Evolutionary conservation across 495 filamentous ascomycete genomes (phyloP).

Genomic region (Letharia lupina): DNA sequence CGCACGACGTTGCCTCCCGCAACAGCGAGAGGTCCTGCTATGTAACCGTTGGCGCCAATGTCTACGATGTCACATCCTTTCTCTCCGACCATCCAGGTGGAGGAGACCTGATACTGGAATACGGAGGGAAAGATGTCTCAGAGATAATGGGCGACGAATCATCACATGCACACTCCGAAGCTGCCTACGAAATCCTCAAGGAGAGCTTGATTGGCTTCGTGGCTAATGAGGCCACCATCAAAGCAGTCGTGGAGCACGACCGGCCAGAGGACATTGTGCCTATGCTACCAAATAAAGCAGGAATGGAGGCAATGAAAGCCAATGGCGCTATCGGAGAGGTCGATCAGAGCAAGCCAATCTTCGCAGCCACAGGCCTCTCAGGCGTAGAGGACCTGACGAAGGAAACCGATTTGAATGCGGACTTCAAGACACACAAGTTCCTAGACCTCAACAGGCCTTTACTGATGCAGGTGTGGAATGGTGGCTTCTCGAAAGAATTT

Average conservation of each 20-base stretch:
- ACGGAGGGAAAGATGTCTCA: constrained; percentile 78
- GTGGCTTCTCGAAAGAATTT: constrained; percentile 84
- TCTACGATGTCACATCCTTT: constrained; percentile 92
- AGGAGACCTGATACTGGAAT: constrained; percentile 76
- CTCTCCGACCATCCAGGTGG: constrained; percentile 85
- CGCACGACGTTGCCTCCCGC: constrained; percentile 70
- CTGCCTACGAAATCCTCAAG: constrained; percentile 88
- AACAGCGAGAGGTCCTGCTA: constrained; percentile 81
- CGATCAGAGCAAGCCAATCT: constrained; percentile 40
- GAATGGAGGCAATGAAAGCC: constrained; percentile 33
- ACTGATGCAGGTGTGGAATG: constrained; percentile 79
- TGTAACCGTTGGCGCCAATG: constrained; percentile 79
- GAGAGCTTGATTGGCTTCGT: constrained; percentile 79
- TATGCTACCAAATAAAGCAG: constrained; percentile 34
- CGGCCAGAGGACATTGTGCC: constrained; percentile 42
- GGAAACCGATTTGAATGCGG: constrained; percentile 65
- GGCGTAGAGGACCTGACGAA: constrained; percentile 75
- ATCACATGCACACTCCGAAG: constrained; percentile 78
- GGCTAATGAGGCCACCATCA: constrained; percentile 37
- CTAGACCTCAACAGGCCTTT: constrained; percentile 82
- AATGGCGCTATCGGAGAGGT: constrained; percentile 26
- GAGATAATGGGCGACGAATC: constrained; percentile 74
- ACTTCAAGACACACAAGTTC: constrained; percentile 86
- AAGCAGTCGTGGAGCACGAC: constrained; percentile 37
- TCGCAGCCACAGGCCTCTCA: constrained; percentile 75